Base-by-base conservation (phyloP, 2,329 filamentous ascomycete genomes). In the Xylaria multiplex region DNA sequence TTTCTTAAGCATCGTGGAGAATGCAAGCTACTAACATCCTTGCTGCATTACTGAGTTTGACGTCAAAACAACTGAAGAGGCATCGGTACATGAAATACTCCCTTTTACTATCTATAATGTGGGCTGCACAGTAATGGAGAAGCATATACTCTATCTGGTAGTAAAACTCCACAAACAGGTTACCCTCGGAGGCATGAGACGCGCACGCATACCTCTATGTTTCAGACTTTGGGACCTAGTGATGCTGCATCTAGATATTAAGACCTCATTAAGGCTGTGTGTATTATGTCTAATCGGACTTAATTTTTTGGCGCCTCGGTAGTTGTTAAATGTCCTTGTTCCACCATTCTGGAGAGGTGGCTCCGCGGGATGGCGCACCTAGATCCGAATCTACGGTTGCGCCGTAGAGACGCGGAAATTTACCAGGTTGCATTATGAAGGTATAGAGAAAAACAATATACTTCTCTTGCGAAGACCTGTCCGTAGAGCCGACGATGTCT, bases 1-100 rank as follows among this genome's bases (percentile, higher is more conserved):
- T 72, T 71, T 74, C 59, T 69, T 71, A 68, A 69, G 66, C 69
- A 67, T 71, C 71, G 69, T 71, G 69, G 69, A 62, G 69, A 68
- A 65, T 65, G 65, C 61, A 66, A 61, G 65, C 61, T 13, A 42
- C 30, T 55, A 54, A 59, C 58, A 63, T 46, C 64, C 64, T 62
- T 59, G 60, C 53, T 49, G 16, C 55, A 64, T 62, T 53, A 37
- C 53, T 52, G 54, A 66, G 61, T 54, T 59, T 67, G 60, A 62
- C 64, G 52, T 62, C 43, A 61, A 19, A 49, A 59, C 6, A 69
- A 68, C 65, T 69, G 43, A 66, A 64, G 52, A 42, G n/a, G 7
- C 49, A 4, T 52, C 62, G 64, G 67, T 45, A 67, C 50, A 62
- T 54, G 58, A 67, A 63, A 65, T 55, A 62, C 58, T 49, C 50